Conservation (phyloP, 1,284 basidiomycete genomes). For the Melanopsichium pennsylvanicum region DNA sequence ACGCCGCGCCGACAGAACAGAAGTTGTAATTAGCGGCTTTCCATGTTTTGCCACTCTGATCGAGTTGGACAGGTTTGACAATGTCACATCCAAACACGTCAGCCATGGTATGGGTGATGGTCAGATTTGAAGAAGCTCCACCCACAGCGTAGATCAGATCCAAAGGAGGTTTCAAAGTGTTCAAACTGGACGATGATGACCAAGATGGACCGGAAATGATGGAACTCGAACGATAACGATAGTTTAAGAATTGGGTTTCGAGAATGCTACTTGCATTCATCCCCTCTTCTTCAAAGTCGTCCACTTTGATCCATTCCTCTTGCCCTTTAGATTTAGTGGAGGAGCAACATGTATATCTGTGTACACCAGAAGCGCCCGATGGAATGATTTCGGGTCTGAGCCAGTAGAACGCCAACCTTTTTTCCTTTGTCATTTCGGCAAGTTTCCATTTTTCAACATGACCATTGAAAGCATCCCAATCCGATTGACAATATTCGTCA, state of each 20-base stretch:
- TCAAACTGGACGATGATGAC: conserved; percentile 2
- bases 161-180: conserved; percentile 64
- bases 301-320: conserved; percentile 45
- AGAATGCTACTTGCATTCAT: conserved; percentile 82
- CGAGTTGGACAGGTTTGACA: conserved; percentile 47
- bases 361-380: conserved; percentile 75
- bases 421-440: not conserved
- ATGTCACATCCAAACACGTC: conserved; percentile 73
- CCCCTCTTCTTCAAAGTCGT: conserved; percentile 64
- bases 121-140: conserved; percentile 78
- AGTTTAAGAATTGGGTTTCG: conserved; percentile 84
- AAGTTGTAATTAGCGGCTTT: conserved; percentile 54
- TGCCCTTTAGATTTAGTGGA: conserved; percentile 49
- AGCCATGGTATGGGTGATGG: conserved; percentile 78
- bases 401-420: conserved; percentile 74
- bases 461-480: conserved; percentile 79
- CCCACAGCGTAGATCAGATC: conserved; percentile 80
- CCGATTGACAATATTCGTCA: conserved; percentile 72
- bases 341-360: too few species aligned
- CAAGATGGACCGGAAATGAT: conserved; percentile 70
- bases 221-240: conserved; percentile 74
- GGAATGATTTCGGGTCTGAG: conserved; percentile 83
- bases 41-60: conserved; percentile 29
- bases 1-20: conserved; percentile 62
- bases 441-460: conserved; percentile 68